A percentile compares a stretch with the other conserved stretches of the same genome.
Evolutionary conservation across 1,284 basidiomycete genomes (phyloP).

Genomic region (Tilletia horrida): DNA sequence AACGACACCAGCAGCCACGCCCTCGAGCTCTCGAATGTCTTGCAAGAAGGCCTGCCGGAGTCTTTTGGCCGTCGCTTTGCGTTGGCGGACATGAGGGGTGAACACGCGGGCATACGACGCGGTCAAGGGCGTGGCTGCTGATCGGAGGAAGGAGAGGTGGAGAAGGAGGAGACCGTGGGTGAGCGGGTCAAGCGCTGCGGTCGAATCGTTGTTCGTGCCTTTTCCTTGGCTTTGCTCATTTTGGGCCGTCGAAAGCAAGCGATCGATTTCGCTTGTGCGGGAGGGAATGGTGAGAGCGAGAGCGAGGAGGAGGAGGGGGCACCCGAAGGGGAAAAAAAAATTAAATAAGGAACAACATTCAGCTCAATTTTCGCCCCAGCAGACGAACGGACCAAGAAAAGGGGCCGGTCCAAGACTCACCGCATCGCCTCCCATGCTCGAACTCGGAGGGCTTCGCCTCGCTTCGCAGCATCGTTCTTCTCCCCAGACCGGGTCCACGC

Average conservation of each 20-base stretch:
- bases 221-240: too few relatives aligned
- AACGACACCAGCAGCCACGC: constrained; percentile 39
- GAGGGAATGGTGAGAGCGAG: background rate
- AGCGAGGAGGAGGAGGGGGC: background rate
- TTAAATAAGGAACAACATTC: background rate
- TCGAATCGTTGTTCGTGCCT: too few relatives aligned
- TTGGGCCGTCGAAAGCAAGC: constrained; percentile 38
- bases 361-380: too few relatives aligned
- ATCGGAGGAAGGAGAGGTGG: constrained; percentile 67
- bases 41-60: constrained; percentile 75
- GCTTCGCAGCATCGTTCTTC: background rate
- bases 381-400: too few relatives aligned
- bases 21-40: constrained; percentile 79
- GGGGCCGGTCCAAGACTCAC: constrained; percentile 34
- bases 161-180: constrained; percentile 72
- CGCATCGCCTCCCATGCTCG: constrained; percentile 57
- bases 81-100: constrained; percentile 29
- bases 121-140: constrained; percentile 58
- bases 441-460: constrained; percentile 54
- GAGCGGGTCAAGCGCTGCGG: constrained; percentile 40
- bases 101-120: constrained; percentile 17
- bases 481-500: background rate
- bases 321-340: background rate
- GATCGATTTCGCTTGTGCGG: constrained; percentile 53
- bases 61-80: constrained; percentile 52